These are phyloP conservation scores for Ustilago bromivora DNA, from an alignment of 1,284 basidiomycete species.

Conservation along the genomic window DNA sequence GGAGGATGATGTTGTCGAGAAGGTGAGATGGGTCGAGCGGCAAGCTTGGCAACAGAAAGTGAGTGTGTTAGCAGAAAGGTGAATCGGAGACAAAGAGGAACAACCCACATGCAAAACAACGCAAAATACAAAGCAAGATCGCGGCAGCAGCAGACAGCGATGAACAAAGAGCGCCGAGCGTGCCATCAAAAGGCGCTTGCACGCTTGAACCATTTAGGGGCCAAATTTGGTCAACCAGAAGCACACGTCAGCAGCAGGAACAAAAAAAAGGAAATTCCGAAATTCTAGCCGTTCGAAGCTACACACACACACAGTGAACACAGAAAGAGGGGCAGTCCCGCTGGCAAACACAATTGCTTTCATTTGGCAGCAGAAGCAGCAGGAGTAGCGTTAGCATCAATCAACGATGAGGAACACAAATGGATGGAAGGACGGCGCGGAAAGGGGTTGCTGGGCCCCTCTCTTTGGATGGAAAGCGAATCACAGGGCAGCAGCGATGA, in stretches of 20 bases:
- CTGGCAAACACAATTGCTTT: constrained; percentile 7
- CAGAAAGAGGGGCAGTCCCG: neutral
- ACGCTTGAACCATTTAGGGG: constrained; percentile 7
- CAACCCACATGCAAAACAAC: constrained; percentile 8
- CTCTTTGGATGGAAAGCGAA: neutral
- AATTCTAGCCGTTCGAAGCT: neutral
- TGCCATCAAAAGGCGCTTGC: neutral
- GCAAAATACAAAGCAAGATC: neutral
- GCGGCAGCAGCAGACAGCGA: constrained; percentile 2
- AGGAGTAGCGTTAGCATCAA: too few relatives aligned
- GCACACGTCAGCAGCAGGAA: neutral
- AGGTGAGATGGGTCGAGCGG: neutral
- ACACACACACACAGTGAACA: neutral
- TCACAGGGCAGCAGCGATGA: neutral
- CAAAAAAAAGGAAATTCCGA: constrained; percentile 3
- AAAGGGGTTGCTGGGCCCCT: constrained; percentile 18
- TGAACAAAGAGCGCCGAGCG: constrained; percentile 1
- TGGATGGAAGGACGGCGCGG: neutral
- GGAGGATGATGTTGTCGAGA: constrained; percentile 4
- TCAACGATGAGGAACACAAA: neutral
- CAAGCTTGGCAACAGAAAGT: constrained; percentile 6
- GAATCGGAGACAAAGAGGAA: neutral
- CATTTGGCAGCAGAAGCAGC: neutral
- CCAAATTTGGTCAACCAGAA: neutral
- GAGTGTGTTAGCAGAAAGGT: neutral